phyloP scores from a whole-genome alignment of 352 stramenopile genomes.

The Phytophthora pisi region DNA sequence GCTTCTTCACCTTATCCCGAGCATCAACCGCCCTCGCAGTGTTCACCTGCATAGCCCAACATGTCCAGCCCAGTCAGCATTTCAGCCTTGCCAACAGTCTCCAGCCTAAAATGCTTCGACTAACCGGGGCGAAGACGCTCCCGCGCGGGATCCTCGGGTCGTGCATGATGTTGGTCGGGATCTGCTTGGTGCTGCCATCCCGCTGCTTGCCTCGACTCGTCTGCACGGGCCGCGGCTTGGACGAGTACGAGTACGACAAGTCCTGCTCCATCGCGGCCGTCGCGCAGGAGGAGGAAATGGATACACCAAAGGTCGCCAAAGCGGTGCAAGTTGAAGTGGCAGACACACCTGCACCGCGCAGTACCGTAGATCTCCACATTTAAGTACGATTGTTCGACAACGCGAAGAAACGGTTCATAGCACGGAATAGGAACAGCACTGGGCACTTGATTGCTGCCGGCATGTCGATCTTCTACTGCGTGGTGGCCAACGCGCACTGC shows the following conservation, averaged over 20 bases:
- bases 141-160: conserved; percentile 67
- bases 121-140: conserved; percentile 65
- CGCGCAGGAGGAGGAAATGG: conserved; percentile 1
- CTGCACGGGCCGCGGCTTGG: conserved; percentile 76
- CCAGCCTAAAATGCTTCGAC: not conserved
- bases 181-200: conserved; percentile 36
- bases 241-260: conserved; percentile 79
- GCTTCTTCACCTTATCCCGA: conserved; percentile 47
- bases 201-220: conserved; percentile 57
- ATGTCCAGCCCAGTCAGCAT: not conserved
- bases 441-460: conserved; percentile 1
- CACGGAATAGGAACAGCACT: not conserved
- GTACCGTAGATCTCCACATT: not conserved
- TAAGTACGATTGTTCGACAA: conserved; percentile 20
- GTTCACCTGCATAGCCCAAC: conserved; percentile 12
- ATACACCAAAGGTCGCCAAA: conserved; percentile 37
- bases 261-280: conserved; percentile 46
- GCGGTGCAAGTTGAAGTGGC: conserved; percentile 22
- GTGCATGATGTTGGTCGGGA: conserved; percentile 77
- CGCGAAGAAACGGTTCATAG: conserved; percentile 17
- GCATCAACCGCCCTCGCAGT: conserved; percentile 20
- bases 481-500: conserved; percentile 84
- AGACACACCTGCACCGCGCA: conserved; percentile 1
- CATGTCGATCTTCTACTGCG: conserved; percentile 91
- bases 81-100: not conserved